These are phyloP conservation scores for Zygoascus tannicola DNA, from an alignment of 805 yeast species.

Conservation along the genomic window DNA sequence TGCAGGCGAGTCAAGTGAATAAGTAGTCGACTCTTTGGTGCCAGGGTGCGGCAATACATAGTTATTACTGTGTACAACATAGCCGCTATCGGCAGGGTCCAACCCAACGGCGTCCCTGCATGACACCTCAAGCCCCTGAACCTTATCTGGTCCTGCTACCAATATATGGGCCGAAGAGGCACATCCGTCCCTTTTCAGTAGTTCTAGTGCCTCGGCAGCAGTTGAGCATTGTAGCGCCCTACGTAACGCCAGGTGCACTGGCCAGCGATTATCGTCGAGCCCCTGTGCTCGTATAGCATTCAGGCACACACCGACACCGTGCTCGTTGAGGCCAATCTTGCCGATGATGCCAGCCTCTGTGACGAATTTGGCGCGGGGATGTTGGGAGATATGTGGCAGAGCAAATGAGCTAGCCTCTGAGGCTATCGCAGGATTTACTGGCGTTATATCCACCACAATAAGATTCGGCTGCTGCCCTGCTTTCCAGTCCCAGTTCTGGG, in stretches of 20 bases:
- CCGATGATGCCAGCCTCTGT: slow-evolving; percentile 33
- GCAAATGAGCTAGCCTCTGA: no score
- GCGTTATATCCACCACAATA: slow-evolving; percentile 23
- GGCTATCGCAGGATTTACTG: slow-evolving; percentile 17
- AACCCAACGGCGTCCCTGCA: slow-evolving; percentile 8
- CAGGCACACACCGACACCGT: slow-evolving; percentile 28
- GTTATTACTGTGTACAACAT: slow-evolving; percentile 15
- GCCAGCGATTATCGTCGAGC: slow-evolving; percentile 25
- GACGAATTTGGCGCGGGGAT: slow-evolving; percentile 23
- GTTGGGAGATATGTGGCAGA: no score
- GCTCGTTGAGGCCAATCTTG: slow-evolving; percentile 29
- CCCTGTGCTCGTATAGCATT: slow-evolving; percentile 29
- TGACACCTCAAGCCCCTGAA: slow-evolving; percentile 15
- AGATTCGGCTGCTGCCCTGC: slow-evolving; percentile 22
- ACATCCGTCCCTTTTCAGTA: slow-evolving; percentile 7
- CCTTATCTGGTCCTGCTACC: slow-evolving; percentile 11
- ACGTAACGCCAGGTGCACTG: slow-evolving; percentile 32
- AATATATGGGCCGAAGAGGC: slow-evolving; percentile 17
- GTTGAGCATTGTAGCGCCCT: slow-evolving; percentile 25
- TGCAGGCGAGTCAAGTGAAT: slow-evolving; percentile 10
- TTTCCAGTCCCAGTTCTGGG: slow-evolving; percentile 39
- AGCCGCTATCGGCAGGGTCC: slow-evolving; percentile 8
- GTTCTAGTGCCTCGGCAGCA: slow-evolving; percentile 19
- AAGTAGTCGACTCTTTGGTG: slow-evolving; percentile 8
- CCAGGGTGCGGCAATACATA: slow-evolving; percentile 13